phyloP scores from a whole-genome alignment of 441 rosid species.

The Populus tomentosa region DNA sequence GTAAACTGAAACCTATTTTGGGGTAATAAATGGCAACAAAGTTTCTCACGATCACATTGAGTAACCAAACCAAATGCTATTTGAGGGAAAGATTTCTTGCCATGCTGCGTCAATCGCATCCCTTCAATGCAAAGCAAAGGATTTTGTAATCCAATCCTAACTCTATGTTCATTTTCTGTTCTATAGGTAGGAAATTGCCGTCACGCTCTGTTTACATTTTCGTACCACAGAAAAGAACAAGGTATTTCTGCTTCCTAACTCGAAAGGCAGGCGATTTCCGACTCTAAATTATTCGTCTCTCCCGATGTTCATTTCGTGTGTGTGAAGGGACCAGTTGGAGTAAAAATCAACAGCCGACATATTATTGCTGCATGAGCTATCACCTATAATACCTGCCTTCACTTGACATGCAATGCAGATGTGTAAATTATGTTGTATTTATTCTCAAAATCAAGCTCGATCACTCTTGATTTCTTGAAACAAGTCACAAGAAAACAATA shows the following conservation, averaged over 20 bases:
- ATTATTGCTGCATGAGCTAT: neutral
- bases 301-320: neutral
- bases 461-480: constrained; percentile 9
- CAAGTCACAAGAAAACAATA: constrained; percentile 22
- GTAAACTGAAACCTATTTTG: neutral
- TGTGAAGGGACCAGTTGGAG: neutral
- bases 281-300: neutral
- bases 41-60: neutral
- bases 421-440: neutral
- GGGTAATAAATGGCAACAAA: neutral
- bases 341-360: neutral
- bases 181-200: neutral
- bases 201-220: neutral
- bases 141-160: neutral
- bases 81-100: neutral
- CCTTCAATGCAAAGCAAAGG: constrained; percentile 28
- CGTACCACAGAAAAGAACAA: neutral
- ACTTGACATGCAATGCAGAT: neutral
- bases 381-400: neutral
- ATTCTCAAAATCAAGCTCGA: neutral
- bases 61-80: neutral
- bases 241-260: neutral
- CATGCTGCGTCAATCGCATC: neutral
- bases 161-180: neutral
- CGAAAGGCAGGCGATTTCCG: neutral